phyloP scores from a whole-genome alignment of 805 yeast species.

The Grigorovia jiainica region DNA sequence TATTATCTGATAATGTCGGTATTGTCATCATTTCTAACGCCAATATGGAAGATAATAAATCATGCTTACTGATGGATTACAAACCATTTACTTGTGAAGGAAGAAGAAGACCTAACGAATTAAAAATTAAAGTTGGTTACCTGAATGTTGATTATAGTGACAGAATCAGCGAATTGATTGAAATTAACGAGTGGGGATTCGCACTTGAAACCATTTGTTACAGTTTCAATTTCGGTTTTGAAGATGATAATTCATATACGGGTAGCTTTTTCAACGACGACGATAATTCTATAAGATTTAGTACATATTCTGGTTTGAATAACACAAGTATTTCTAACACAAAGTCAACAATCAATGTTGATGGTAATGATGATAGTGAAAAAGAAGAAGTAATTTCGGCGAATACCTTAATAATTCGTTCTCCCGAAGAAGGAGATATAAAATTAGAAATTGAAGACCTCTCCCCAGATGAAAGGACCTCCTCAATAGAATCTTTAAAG shows the following conservation, averaged over 20 bases:
- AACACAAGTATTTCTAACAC: background rate
- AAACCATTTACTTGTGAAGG: slow-evolving; percentile 10
- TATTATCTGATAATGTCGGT: slow-evolving; percentile 9
- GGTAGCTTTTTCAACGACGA: background rate
- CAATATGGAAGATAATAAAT: slow-evolving; percentile 16
- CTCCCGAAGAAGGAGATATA: background rate
- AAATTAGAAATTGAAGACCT: background rate
- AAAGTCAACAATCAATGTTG: background rate
- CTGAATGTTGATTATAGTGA: slow-evolving; percentile 26
- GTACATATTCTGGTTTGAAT: background rate
- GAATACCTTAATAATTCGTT: background rate
- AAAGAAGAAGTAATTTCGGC: background rate
- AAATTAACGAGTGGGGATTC: slow-evolving; percentile 21
- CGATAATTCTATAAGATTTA: background rate
- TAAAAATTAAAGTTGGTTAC: slow-evolving; percentile 28
- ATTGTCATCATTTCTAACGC: slow-evolving; percentile 20
- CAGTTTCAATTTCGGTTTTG: slow-evolving; percentile 24
- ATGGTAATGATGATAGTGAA: too few relatives aligned
- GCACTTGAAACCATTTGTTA: slow-evolving; percentile 25
- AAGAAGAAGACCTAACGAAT: slow-evolving; percentile 18
- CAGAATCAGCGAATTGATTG: slow-evolving; percentile 21
- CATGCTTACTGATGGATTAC: slow-evolving; percentile 20
- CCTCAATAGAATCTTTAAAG: background rate
- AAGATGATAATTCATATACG: slow-evolving; percentile 13
- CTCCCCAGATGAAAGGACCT: background rate